phyloP scores from a whole-genome alignment of 306 rosid genomes.

The Crataegus laevigata region DNA sequence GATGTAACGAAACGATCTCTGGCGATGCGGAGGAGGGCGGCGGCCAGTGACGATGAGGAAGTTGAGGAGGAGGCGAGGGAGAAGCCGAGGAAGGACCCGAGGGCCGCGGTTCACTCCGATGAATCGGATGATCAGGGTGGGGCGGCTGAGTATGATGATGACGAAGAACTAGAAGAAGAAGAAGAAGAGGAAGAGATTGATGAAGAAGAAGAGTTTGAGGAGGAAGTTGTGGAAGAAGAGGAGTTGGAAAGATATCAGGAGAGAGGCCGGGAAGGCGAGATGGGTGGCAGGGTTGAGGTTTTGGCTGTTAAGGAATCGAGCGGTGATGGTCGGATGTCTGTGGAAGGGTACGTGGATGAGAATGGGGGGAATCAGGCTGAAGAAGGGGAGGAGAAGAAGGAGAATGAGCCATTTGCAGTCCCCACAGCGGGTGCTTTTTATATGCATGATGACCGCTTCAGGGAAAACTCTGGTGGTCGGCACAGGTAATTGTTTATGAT shows the following conservation, averaged over 20 bases:
- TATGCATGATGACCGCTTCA: conserved; percentile 92
- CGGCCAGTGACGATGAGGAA: conserved; percentile 88
- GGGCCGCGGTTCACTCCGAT: conserved; percentile 45
- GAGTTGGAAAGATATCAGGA: conserved; percentile 21
- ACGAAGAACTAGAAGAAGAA: conserved; percentile 48
- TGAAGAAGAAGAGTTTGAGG: conserved; percentile 25
- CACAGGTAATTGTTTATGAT: conserved; percentile 43
- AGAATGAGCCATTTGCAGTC: conserved; percentile 88
- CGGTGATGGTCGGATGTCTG: conserved; percentile 27
- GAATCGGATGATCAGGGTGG: conserved; percentile 83
- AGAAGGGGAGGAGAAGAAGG: conserved; percentile 70
- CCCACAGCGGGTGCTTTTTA: conserved; percentile 98
- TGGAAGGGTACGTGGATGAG: conserved; percentile 39
- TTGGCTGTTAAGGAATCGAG: conserved; percentile 31
- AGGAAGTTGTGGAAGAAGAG: conserved; percentile 19
- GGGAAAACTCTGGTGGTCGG: conserved; percentile 74
- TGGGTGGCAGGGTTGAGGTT: conserved; percentile 26
- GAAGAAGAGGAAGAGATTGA: conserved; percentile 24
- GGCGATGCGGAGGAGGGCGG: conserved; percentile 79
- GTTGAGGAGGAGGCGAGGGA: conserved; percentile 43
- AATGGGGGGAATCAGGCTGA: conserved; percentile 27
- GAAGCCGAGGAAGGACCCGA: conserved; percentile 37
- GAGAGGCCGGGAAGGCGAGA: conserved; percentile 21
- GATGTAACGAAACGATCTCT: conserved; percentile 62
- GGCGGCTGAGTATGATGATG: conserved; percentile 73